Conservation (phyloP, 768 basidiomycete species). For the Termitomyces sp. region DNA sequence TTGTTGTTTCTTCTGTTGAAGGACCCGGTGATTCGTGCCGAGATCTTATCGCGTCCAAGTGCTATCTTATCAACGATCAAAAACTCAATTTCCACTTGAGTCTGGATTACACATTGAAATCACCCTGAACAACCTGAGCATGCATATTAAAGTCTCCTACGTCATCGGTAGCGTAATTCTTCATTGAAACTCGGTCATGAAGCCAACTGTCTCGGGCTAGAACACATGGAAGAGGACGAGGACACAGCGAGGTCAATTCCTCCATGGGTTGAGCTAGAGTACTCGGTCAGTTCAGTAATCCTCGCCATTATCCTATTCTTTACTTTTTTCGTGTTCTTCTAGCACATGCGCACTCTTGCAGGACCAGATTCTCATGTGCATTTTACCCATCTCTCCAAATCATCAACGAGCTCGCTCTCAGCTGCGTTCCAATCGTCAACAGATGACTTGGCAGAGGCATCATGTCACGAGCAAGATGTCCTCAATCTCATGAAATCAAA, state of each 20-base stretch:
- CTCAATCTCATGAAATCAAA: slow-evolving; percentile 51
- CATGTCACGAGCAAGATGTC: slow-evolving; percentile 50
- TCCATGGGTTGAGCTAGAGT: slow-evolving; percentile 93
- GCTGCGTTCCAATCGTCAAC: slow-evolving; percentile 23
- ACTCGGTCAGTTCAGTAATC: slow-evolving; percentile 47
- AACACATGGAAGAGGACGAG: slow-evolving; percentile 97
- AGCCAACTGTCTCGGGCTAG: slow-evolving; percentile 33
- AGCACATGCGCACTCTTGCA: slow-evolving; percentile 86
- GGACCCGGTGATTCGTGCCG: no score
- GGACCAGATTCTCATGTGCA: slow-evolving; percentile 60
- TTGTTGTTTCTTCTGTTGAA: no score
- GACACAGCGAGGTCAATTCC: slow-evolving; percentile 64
- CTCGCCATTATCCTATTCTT: neutral
- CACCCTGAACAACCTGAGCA: slow-evolving; percentile 28
- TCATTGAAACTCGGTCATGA: neutral
- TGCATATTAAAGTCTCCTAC: slow-evolving; percentile 49
- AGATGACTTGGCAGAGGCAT: slow-evolving; percentile 28
- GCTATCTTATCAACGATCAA: neutral
- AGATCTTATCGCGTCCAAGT: neutral
- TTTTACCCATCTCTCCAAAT: slow-evolving; percentile 84
- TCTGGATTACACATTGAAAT: neutral
- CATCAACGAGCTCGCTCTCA: slow-evolving; percentile 56
- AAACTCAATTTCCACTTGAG: neutral
- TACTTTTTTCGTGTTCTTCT: neutral
- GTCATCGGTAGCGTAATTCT: slow-evolving; percentile 45